These are phyloP conservation scores for Cyclotella atomus DNA, from an alignment of 108 stramenopile species.

Conservation along the genomic window DNA sequence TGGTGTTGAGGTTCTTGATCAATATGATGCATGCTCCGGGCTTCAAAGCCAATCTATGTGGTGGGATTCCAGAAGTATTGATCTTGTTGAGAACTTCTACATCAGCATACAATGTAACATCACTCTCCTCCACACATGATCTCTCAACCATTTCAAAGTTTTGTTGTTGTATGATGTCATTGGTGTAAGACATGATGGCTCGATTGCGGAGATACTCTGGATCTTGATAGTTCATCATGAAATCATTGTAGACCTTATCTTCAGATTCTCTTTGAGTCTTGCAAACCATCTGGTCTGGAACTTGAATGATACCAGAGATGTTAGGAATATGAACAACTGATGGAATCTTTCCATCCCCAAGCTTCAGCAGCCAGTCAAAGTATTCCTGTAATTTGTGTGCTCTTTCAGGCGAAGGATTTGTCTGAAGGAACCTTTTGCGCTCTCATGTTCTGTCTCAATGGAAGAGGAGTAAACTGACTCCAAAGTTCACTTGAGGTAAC, in stretches of 20 bases:
- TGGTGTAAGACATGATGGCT: conserved; percentile 25
- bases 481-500: conserved; percentile 7
- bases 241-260: conserved; percentile 16
- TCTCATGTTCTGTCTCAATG: conserved; percentile 18
- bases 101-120: background rate
- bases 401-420: background rate
- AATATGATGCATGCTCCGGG: conserved; percentile 10
- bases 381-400: background rate
- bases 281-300: conserved; percentile 24
- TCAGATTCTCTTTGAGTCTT: background rate
- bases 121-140: background rate
- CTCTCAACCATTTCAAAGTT: conserved; percentile 14
- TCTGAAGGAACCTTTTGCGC: background rate
- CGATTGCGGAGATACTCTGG: background rate
- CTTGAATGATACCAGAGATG: conserved; percentile 15
- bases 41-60: conserved; percentile 1
- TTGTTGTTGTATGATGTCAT: conserved; percentile 21
- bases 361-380: conserved; percentile 9
- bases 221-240: background rate
- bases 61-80: conserved; percentile 6
- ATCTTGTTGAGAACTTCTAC: background rate
- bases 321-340: background rate
- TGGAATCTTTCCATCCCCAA: conserved; percentile 16
- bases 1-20: background rate
- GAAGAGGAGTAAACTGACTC: background rate